phyloP scores from a whole-genome alignment of 2,329 filamentous ascomycete genomes.

The Pyricularia sp. region DNA sequence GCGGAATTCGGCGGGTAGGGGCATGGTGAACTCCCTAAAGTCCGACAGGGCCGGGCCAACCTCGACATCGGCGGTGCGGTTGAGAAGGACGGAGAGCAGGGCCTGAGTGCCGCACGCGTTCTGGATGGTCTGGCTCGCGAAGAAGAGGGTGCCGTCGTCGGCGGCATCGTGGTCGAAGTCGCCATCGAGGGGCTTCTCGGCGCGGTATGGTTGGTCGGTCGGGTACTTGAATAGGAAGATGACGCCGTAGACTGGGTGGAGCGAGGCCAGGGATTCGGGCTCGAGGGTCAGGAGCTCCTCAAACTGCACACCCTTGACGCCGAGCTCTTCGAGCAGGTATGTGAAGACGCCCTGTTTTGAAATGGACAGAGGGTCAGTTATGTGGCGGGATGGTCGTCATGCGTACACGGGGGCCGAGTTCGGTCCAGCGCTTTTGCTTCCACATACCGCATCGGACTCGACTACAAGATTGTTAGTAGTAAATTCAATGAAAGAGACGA shows the following conservation, averaged over 20 bases:
- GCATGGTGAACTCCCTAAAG: slow-evolving; percentile 83
- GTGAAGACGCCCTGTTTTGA: slow-evolving; percentile 77
- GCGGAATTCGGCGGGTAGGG: slow-evolving; percentile 65
- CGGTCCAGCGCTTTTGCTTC: too few relatives aligned
- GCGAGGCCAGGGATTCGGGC: slow-evolving; percentile 57
- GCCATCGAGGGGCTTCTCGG: slow-evolving; percentile 66
- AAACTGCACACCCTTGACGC: slow-evolving; percentile 89
- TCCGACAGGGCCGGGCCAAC: slow-evolving; percentile 62
- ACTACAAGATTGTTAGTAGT: slow-evolving; percentile 32
- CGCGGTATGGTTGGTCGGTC: slow-evolving; percentile 54
- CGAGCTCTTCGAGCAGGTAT: slow-evolving; percentile 83
- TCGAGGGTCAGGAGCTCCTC: slow-evolving; percentile 92
- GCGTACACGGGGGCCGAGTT: neutral
- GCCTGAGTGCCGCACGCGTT: slow-evolving; percentile 98
- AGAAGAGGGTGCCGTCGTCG: slow-evolving; percentile 74
- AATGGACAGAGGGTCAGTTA: neutral
- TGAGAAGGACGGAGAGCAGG: slow-evolving; percentile 81
- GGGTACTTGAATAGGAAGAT: slow-evolving; percentile 99
- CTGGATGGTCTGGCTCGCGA: slow-evolving; percentile 94
- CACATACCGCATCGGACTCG: slow-evolving; percentile 83
- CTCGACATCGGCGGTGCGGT: slow-evolving; percentile 59
- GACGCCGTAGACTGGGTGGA: slow-evolving; percentile 81
- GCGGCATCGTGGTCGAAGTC: slow-evolving; percentile 57
- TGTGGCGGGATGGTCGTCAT: neutral
- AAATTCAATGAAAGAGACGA: neutral